A percentile compares a stretch with the other conserved stretches of the same genome.
Evolutionary conservation across 805 yeast genomes (phyloP).

Genomic region (Nakazawaea molendinolei): DNA sequence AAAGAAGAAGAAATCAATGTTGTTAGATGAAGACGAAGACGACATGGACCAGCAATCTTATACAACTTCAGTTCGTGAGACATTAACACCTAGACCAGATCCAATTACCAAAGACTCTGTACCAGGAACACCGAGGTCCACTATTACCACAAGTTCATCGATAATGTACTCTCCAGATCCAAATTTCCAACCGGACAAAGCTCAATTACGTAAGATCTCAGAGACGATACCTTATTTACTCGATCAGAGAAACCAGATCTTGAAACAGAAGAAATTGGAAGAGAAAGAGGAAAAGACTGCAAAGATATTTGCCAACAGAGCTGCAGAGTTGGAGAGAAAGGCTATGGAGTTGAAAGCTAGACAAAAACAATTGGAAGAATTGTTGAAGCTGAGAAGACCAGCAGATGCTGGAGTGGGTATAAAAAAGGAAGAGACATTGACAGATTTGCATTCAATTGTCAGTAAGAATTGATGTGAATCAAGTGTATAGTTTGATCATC

Average conservation of each 20-base stretch:
- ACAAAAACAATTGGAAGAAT: constrained; percentile 47
- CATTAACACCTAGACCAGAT: background rate
- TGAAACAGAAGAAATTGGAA: constrained; percentile 73
- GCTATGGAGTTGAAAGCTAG: constrained; percentile 66
- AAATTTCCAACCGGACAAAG: constrained; percentile 32
- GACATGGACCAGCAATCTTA: background rate
- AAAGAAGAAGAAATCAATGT: constrained; percentile 28
- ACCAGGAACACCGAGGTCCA: constrained; percentile 18
- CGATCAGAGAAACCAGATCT: constrained; percentile 67
- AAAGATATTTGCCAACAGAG: constrained; percentile 62
- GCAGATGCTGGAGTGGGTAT: constrained; percentile 13
- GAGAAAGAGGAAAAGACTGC: constrained; percentile 77
- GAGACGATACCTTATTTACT: constrained; percentile 83
- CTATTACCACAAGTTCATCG: constrained; percentile 12
- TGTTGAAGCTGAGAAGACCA: constrained; percentile 25
- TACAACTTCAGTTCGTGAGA: background rate
- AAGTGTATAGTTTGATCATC: too few species aligned
- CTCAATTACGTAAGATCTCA: constrained; percentile 67
- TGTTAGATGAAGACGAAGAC: constrained; percentile 24
- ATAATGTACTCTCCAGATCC: constrained; percentile 18
- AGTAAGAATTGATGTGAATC: too few species aligned
- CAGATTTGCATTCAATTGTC: constrained; percentile 44
- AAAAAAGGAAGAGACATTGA: constrained; percentile 46
- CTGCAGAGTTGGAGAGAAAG: constrained; percentile 68
- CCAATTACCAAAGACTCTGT: constrained; percentile 10